Evolutionary conservation across 228 moss, liverwort and hornwort genomes (phyloP).

Genomic region (Sphagnum fallax): DNA sequence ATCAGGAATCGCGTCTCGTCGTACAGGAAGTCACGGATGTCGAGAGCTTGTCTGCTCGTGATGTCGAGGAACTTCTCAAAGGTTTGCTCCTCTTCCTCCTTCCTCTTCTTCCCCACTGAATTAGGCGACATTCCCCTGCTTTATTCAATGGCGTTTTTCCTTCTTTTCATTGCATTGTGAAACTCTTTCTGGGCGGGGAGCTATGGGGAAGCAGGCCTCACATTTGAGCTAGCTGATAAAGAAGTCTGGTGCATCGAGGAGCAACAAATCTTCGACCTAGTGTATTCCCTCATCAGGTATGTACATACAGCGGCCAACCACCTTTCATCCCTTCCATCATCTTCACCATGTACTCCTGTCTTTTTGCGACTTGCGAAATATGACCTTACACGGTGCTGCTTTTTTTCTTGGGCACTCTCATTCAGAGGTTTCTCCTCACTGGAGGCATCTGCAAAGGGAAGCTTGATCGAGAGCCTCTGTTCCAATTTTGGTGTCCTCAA

Average conservation of each 20-base stretch:
- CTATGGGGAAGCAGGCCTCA: conserved; percentile 39
- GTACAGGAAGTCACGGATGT: conserved; percentile 60
- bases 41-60: conserved; percentile 39
- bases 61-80: conserved; percentile 63
- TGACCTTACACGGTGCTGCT: not conserved
- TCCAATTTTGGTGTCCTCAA: conserved; percentile 90
- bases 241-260: conserved; percentile 81
- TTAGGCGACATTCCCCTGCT: not conserved
- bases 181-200: not conserved
- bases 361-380: not conserved
- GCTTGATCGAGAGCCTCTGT: conserved; percentile 87
- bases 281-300: conserved; percentile 84
- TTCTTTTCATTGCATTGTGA: not conserved
- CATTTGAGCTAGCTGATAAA: conserved; percentile 69
- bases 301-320: not conserved
- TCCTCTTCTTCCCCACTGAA: too few species aligned
- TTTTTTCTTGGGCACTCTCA: not conserved
- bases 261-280: conserved; percentile 72
- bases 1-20: conserved; percentile 39
- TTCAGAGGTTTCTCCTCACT: conserved; percentile 66
- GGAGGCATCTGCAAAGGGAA: conserved; percentile 51
- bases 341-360: not conserved
- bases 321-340: not conserved
- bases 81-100: conserved; percentile 18
- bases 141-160: not conserved